These are phyloP conservation scores for Triangularia setosa DNA, from an alignment of 2,329 filamentous ascomycete species.

Conservation along the genomic window DNA sequence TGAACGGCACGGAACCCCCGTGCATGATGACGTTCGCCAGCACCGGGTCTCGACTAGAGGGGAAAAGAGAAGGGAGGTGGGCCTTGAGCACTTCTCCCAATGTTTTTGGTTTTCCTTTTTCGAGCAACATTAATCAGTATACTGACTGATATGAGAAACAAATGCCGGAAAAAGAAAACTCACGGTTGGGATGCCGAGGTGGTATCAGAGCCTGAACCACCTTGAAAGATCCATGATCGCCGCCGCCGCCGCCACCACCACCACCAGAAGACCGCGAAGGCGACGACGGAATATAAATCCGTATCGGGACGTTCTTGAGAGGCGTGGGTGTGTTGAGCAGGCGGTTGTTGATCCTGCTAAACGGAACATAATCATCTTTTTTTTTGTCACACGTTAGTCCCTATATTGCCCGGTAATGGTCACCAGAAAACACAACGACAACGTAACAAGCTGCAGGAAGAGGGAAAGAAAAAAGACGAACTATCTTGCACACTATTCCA, in stretches of 20 bases:
- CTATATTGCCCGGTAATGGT: background rate
- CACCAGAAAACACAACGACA: background rate
- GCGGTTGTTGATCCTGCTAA: constrained; percentile 68
- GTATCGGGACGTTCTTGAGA: constrained; percentile 79
- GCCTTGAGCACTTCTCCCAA: constrained; percentile 74
- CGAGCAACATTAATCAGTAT: background rate
- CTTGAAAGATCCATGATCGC: constrained; percentile 52
- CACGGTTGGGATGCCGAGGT: constrained; percentile 39
- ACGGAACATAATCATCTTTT: constrained; percentile 67
- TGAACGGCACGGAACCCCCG: constrained; percentile 77
- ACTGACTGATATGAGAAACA: background rate
- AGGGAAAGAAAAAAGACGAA: constrained; percentile 34
- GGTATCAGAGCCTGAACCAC: constrained; percentile 74
- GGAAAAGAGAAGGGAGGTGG: constrained; percentile 78
- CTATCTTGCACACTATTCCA: constrained; percentile 77
- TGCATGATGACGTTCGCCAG: constrained; percentile 83
- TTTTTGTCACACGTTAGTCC: background rate
- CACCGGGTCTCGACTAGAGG: constrained; percentile 77
- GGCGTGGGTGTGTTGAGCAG: constrained; percentile 72
- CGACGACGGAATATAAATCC: constrained; percentile 74
- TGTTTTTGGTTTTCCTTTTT: constrained; percentile 37
- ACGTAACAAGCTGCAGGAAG: background rate
- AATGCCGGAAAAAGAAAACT: constrained; percentile 16
- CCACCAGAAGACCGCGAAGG: constrained; percentile 52
- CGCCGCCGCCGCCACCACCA: constrained; percentile 17